Evolutionary conservation across 208 protist species (phyloP), one percentile per base, ranked within the genome.

Genomic region (Sergeia podlipaevii): DNA sequence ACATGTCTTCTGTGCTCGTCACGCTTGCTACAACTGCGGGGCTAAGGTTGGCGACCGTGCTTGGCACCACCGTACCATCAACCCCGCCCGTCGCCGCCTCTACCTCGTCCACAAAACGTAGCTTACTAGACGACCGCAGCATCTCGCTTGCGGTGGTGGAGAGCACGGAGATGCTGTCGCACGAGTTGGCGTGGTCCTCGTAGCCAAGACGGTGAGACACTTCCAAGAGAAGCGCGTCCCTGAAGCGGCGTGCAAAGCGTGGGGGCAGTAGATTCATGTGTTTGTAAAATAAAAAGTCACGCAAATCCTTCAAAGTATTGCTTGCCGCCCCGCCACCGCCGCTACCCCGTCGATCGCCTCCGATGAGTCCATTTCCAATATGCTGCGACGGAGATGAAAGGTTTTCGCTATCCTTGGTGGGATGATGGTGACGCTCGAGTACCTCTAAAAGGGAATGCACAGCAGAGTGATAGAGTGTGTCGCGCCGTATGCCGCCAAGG

Each of bases 81-180:
- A 80, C 49, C 11, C 72, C 75, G 27, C 75, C 76, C 1, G 58
- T 68, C 0, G 69, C 75, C 3, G 80, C 78, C 53, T 90, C 78
- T 41, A 90, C 62, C 65, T 90, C 82, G 47, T 90, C 78, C 11
- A 90, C 76, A 37, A 84, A 87, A 46, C 78, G 78, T 37, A 87
- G 54, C 48, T 74, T 80, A 45, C 51, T 79, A 5, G 80, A 70
- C 20, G 61, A 77, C 44, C 69, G 65, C 18, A 80, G 28, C 47
- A 74, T 54, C 49, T 88, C 74, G 21, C 78, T 80, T 45, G 46
- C 61, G 13, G 57, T 50, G 15, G 62, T 80, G 60, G 71, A 83
- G 17, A 84, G 68, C 10, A 73, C 69, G 7, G 77, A 87, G 0
- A 75, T 48, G 60, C 78, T 87, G 37, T 81, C 58, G 43, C 74